Base-by-base conservation (phyloP, 2,329 filamentous ascomycete genomes). In the Penicillium paneum region DNA sequence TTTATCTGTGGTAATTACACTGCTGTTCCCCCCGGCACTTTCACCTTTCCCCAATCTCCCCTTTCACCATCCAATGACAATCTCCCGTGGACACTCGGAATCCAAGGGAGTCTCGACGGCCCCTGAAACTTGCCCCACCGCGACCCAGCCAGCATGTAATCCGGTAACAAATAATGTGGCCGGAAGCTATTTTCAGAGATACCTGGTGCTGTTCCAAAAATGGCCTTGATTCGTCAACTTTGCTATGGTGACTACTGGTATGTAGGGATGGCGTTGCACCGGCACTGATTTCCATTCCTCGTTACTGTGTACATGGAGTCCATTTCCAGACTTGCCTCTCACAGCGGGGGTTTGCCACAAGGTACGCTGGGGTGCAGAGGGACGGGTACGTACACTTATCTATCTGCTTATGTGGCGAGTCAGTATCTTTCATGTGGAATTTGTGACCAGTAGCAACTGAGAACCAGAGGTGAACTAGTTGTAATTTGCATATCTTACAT, bases 51-150 rank as follows among this genome's bases (percentile, higher is more conserved):
- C 35, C 10, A 41, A 42, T 49, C 15, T 36, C 29, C 21, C 17
- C 28, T 19, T 43, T 26, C 29, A 31, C 8, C 28, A 38, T 13
- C 58, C 58, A 59, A 61, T 62, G 17, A 50, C 6, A 44, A 17
- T 46, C 26, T 42, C 6, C 12, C 21, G 4, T 5, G 17, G 34
- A 13, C 17, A 35, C 28, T 41, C 55, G 58, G 56, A 60, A 56
- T 64, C 63, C 63, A 63, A 60, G 62, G 63, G 52, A 58, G 61
- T 53, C 54, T 49, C 53, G 55, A 56, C 64, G 65, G 65, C 67
- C 67, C 67, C 67, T 70, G 67, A 70, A 61, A 68, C 62, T 48
- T 26, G 62, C 60, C 57, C 67, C 67, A 64, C 66, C 12, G 12
- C 42, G 13, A 35, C 48, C 48, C 48, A 50, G 48, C 50, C 52